phyloP scores from a whole-genome alignment of 257 asterid species.

The Capsicum chinense region DNA sequence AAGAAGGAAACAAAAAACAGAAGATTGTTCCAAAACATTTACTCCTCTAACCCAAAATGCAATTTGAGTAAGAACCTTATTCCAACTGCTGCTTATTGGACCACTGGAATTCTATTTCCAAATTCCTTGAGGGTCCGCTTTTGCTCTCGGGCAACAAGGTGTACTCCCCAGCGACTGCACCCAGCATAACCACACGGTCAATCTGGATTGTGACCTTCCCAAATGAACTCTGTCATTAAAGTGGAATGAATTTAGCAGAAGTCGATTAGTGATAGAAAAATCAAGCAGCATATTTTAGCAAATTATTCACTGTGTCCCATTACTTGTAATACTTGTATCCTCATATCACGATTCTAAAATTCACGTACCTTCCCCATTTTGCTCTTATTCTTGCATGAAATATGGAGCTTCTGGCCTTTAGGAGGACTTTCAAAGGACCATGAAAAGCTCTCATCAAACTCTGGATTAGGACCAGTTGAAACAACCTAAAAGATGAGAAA shows the following conservation, averaged over 20 bases:
- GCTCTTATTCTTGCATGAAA: conserved; percentile 99
- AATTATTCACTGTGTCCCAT: neutral
- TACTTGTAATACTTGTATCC: neutral
- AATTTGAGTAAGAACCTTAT: conserved; percentile 21
- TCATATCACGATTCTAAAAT: neutral
- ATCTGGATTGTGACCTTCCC: conserved; percentile 98
- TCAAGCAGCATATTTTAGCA: neutral
- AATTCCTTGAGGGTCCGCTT: conserved; percentile 88
- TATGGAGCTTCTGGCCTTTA: conserved; percentile 98
- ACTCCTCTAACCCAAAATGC: conserved; percentile 33
- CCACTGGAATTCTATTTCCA: conserved; percentile 98
- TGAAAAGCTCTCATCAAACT: conserved; percentile 92
- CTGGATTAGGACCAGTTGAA: conserved; percentile 97
- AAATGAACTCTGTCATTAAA: conserved; percentile 75
- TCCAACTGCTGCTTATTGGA: conserved; percentile 56
- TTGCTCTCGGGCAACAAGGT: conserved; percentile 87
- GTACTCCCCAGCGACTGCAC: conserved; percentile 96
- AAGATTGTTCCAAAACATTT: conserved; percentile 27
- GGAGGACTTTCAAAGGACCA: conserved; percentile 99
- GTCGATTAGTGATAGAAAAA: neutral
- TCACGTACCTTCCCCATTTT: conserved; percentile 91
- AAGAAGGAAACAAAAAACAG: conserved; percentile 21
- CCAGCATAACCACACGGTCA: conserved; percentile 97
- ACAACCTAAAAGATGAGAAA: conserved; percentile 58
- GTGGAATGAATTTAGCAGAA: neutral